A percentile compares a stretch with the other conserved stretches of the same genome.
These are phyloP conservation scores for Achlya hypogyna DNA, from an alignment of 352 stramenopile species.

Conservation along the genomic window DNA sequence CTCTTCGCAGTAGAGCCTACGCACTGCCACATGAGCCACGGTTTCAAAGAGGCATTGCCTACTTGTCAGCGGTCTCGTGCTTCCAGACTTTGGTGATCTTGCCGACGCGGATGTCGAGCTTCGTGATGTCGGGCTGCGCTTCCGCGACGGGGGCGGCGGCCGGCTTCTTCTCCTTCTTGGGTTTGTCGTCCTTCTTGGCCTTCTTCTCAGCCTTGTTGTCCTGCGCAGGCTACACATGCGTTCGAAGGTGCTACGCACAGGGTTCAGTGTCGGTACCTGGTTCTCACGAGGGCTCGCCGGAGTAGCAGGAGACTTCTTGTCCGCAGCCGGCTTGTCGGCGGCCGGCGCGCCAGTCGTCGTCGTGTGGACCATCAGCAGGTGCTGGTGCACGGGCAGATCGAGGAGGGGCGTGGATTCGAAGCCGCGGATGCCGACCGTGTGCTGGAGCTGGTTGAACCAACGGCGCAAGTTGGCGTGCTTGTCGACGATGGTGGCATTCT, in stretches of 20 bases:
- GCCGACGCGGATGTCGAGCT: conserved; percentile 87
- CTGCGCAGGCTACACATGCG: conserved; percentile 1
- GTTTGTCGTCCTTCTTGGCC: conserved; percentile 42
- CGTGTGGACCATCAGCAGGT: conserved; percentile 13
- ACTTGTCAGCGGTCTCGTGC: conserved; percentile 85
- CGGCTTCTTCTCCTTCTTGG: conserved; percentile 40
- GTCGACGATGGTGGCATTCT: conserved; percentile 31
- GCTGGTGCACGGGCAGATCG: conserved; percentile 25
- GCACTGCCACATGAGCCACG: neutral
- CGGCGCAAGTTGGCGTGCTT: conserved; percentile 53
- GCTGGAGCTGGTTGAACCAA: conserved; percentile 83
- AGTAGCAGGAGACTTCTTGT: neutral
- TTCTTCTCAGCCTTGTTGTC: conserved; percentile 28
- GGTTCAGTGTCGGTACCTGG: neutral
- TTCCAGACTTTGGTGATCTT: conserved; percentile 89
- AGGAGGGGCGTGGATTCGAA: conserved; percentile 70
- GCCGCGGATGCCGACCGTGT: conserved; percentile 69
- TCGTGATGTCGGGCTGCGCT: conserved; percentile 81
- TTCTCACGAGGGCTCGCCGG: neutral
- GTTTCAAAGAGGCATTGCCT: conserved; percentile 10
- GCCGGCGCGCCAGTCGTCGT: neutral
- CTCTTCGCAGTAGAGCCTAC: conserved; percentile 83
- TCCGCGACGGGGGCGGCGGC: conserved; percentile 23
- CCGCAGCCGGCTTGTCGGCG: neutral
- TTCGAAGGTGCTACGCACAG: neutral